Evolutionary conservation across 495 filamentous ascomycete species (phyloP), one percentile per base, ranked within the genome.

Genomic region (Neurospora sp.): DNA sequence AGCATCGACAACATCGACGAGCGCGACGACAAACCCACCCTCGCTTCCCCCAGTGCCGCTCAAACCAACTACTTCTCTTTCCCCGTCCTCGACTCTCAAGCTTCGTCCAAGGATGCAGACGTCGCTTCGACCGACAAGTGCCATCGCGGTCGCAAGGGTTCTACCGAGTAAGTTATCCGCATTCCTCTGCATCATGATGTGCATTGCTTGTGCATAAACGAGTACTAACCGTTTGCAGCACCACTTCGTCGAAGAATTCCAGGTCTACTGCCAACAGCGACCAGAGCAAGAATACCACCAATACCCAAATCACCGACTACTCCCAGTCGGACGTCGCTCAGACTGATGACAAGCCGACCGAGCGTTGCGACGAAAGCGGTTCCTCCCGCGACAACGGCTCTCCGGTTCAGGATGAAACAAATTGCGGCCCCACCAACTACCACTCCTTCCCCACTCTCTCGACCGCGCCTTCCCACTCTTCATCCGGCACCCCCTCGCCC

Each of bases 1-100:
- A 27, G 23, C 11, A 62, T 62, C 1, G 54, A 31, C 54, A 31
- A 0, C 54, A 62, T 2, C 10, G 0, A 23, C 46, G 20, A 23
- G 10, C 9, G 4, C 5, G 0, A 3, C 10, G 46, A 23, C 46
- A 54, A 23, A 10, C 12, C 2, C 12, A 4, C 4, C 3, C 3
- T 18, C 20, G 0, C 54, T 5, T 18, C 6, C 3, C 5, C 9
- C 14, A 7, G 3, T 0, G 2, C 2, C 6, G 6, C 27, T 16
- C 12, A 16, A 9, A 4, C 12, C 14, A 6, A 0, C 7, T 62
- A 62, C 27, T 14, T 35, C 27, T 9, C 27, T 0, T 62, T 4
- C 3, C 7, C 54, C 4, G 23, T 14, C 54, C 5, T 35, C 27
- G 27, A 62, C 27, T 14, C 0, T 18, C 54, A 35, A 2, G 7